Base-by-base conservation (phyloP, 2,329 filamentous ascomycete genomes). In the Chrysoporthe cubensis region DNA sequence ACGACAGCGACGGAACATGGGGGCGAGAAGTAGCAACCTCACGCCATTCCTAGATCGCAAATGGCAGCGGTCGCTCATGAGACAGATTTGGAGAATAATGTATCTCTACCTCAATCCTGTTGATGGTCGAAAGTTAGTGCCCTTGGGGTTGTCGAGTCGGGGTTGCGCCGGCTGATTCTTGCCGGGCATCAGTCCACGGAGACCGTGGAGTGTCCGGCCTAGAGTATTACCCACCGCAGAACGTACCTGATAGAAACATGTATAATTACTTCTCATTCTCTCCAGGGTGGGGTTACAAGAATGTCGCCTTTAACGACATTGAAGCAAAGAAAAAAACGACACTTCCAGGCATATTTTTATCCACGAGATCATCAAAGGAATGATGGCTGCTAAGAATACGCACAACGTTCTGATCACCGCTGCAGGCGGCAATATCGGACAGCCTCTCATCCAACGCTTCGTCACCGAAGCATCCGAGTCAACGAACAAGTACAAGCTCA, bases 391-490 rank as follows among this genome's bases (percentile, higher is more conserved):
- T 32, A 40, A 16, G 18, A 14, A 40, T 5, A 57, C 3, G 2
- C 34, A 57, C 54, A 40, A 21, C 34, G 34, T 57, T 18, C 34
- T 57, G 14, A 57, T 57, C 34, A 40, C 54, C 18, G 54, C 54
- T 3, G 54, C 54, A 40, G 34, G 34, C 8, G 54, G 34, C 32
- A 57, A 40, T 16, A 40, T 57, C 9, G 54, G 34, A 57, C 54
- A 18, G 32, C 54, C 54, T n/a, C 54, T 57, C 34, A 14, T 57
- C 16, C 54, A 57, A 34, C 32, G 54, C 18, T 40, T 57, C 54
- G n/a, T 57, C 32, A 9, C 40, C n/a, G 54, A 57, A 32, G 54
- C 54, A 57, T 6, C 32, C 32, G 40, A 8, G 34, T 40, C 34
- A 16, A 18, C 18, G 16, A n/a, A 40, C 18, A 57, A 37, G 32